Evolutionary conservation across 371 early-diverging fungal genomes (phyloP), one percentile per base, ranked within the genome.

Genomic region (Amoeboaphelidium protococcarum): DNA sequence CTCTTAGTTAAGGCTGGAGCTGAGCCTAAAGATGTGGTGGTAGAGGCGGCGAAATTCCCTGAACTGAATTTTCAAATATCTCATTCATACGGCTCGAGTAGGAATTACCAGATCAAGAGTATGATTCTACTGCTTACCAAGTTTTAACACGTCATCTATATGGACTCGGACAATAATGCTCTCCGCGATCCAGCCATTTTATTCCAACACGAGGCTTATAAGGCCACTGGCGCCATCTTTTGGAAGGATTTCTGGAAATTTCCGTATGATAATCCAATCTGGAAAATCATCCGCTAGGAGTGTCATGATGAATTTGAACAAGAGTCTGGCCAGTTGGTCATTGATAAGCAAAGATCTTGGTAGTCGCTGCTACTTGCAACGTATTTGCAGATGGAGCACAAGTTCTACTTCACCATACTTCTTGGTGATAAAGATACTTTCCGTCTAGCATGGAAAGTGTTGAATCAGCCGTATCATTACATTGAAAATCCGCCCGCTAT

Each of bases 271-370:
- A 44, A 41, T 1, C 45, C 45, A 16, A 19, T 50, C 12, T 50
- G 50, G 31, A 21, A 44, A 23, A 50, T 50, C 10, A n/a, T 24
- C 13, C 48, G 49, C 49, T 16, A 31, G 37, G 6, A 10, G 16
- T 45, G 45, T 26, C 23, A 20, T 24, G 41, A 37, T 26, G 45
- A 41, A 25, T 41, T 19, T 20, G 50, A 50, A 41, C 40, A 44
- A n/a, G 50, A 50, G 50, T 47, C 47, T 42, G 50, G 50, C 13
- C 50, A 50, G 37, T 40, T 50, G 48, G 2, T 44, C 22, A 37
- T 50, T n/a, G 25, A 41, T 48, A 50, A 50, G 24, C 21, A 25
- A 3, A 31, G 26, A 19, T 37, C 45, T 24, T 41, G 27, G 31
- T 22, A 44, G 20, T 24, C 46, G 16, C 42, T 50, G 23, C 22